These are phyloP conservation scores for Ophiocordyceps camponoti-leonardi DNA, from an alignment of 2,329 filamentous ascomycete species.

Conservation along the genomic window DNA sequence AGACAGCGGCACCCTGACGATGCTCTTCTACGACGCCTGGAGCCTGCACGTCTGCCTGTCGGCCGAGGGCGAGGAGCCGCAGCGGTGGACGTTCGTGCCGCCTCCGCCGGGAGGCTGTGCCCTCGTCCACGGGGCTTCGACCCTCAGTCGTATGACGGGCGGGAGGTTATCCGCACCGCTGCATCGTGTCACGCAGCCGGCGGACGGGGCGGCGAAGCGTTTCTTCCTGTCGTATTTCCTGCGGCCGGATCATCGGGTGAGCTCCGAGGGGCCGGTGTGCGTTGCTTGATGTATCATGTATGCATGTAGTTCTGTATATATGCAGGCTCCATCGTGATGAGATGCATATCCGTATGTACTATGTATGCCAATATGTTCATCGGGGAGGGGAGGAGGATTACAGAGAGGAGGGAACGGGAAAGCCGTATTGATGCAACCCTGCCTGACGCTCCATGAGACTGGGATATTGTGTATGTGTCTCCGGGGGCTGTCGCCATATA, in stretches of 20 bases:
- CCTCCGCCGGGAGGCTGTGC: neutral
- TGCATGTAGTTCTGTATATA: neutral
- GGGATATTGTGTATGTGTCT: too few species aligned
- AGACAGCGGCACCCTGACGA: conserved; percentile 1
- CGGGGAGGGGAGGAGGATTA: too few species aligned
- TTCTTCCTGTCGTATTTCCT: neutral
- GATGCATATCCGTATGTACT: too few species aligned
- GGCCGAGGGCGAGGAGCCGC: neutral
- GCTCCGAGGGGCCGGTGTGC: neutral
- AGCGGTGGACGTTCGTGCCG: neutral
- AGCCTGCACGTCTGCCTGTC: neutral
- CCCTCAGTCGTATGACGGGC: neutral
- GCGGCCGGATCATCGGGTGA: neutral
- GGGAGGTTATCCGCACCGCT: neutral
- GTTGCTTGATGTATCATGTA: neutral
- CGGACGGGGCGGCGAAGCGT: neutral
- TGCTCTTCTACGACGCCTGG: neutral
- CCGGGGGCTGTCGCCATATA: neutral
- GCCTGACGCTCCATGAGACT: too few species aligned
- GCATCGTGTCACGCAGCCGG: neutral
- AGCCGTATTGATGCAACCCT: too few species aligned
- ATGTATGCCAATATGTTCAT: too few species aligned
- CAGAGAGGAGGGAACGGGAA: too few species aligned
- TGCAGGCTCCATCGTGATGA: neutral
- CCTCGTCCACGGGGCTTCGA: neutral